Base-by-base conservation (phyloP, 768 basidiomycete species). In the Tylopilus plumbeoviolaceoides region DNA sequence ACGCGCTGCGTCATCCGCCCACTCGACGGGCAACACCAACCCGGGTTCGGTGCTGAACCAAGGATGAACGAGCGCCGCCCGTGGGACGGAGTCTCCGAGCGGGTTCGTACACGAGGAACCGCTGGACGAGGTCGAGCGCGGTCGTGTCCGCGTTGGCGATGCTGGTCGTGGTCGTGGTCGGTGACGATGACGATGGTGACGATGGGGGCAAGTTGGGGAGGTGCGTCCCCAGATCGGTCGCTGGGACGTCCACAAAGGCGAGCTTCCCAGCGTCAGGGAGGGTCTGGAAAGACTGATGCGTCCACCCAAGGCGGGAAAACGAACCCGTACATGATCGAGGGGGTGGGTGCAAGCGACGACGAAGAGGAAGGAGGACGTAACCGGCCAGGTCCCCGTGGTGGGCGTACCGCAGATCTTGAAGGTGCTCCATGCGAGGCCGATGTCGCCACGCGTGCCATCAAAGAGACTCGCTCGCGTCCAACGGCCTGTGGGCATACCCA, bases 401-500 rank as follows among this genome's bases (percentile, higher is more conserved):
- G 95, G 94, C 2, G 91, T 91, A 0, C 95, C 94, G 3, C 83
- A 73, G 0, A 85, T 70, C 61, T 82, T 81, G 75, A 95, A 98
- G 48, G 98, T 91, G 69, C 91, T 95, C 82, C 88, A 94, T 0
- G 85, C 84, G 7, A 95, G 78, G 1, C 89, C 90, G 45, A 98
- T 82, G 55, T 93, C 90, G 5, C 94, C 91, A 23, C 82, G 75
- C 4, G 74, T 74, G 3, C 78, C 82, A 51, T 92, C 80, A 62
- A 95, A 97, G 1, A 97, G 74, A 3, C 84, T 73, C 39, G 79
- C 73, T 31, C 83, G 66, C 7, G 50, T 55, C 78, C 80, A 80
- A 11, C 61, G 63, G 3, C 68, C 65, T 1, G 63, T 60, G 0
- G 60, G 57, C 4, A 30, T 30, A 7, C 28, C 28, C 5, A 51